phyloP scores from a whole-genome alignment of 176 grass and related monocot genomes.

The Carex pumila region DNA sequence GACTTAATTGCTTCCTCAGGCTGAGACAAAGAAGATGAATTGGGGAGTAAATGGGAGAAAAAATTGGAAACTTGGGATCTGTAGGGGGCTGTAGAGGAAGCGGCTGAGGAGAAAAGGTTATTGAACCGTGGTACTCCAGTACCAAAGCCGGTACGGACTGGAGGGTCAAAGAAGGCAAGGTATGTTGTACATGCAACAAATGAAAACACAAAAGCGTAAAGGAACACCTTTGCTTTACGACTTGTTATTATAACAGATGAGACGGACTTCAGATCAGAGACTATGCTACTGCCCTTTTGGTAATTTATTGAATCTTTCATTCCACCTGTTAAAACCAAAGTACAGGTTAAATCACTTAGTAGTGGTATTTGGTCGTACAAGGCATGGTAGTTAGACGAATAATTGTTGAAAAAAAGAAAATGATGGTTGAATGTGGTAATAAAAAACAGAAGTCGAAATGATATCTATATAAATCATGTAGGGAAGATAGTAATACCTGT shows the following conservation, averaged over 20 bases:
- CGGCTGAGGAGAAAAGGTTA: conserved; percentile 51
- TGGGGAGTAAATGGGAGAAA: conserved; percentile 58
- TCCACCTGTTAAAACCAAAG: neutral
- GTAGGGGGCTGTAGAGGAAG: conserved; percentile 36
- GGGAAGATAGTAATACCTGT: too few species aligned
- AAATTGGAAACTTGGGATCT: conserved; percentile 48
- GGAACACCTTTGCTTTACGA: conserved; percentile 47
- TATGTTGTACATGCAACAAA: conserved; percentile 55
- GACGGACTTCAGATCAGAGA: conserved; percentile 18
- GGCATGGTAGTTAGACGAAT: neutral
- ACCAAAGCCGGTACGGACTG: conserved; percentile 17
- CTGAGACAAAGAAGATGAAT: conserved; percentile 28
- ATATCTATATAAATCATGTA: neutral
- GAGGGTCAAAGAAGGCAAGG: conserved; percentile 50
- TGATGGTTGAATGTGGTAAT: neutral
- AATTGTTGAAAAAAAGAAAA: neutral
- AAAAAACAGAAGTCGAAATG: neutral
- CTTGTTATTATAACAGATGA: conserved; percentile 9
- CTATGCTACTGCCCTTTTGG: neutral
- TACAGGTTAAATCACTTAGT: neutral
- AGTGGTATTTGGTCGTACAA: neutral
- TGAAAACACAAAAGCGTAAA: conserved; percentile 51
- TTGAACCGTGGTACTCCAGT: conserved; percentile 43
- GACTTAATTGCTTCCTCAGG: conserved; percentile 3
- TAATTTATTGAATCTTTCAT: conserved; percentile 28